These are phyloP conservation scores for Hyaloscypha bicolor DNA, from an alignment of 495 filamentous ascomycete species.

Conservation along the genomic window DNA sequence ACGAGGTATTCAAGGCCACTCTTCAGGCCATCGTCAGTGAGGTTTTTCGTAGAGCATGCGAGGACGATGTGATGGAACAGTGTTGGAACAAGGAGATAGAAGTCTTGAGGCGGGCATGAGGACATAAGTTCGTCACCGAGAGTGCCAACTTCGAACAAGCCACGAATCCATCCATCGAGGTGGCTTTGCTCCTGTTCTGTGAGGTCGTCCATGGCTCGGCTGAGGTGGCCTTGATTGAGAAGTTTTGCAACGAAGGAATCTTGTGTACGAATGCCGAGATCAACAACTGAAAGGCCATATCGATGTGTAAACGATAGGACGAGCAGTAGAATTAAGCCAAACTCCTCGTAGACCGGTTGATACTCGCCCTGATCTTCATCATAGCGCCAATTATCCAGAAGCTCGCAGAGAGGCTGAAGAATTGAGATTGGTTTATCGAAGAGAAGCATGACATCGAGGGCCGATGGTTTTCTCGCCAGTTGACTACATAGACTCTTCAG, in stretches of 20 bases:
- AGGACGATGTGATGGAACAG: slow-evolving; percentile 83
- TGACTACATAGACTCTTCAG: slow-evolving; percentile 82
- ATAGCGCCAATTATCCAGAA: slow-evolving; percentile 88
- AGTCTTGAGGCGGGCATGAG: slow-evolving; percentile 88
- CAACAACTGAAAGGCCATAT: slow-evolving; percentile 69
- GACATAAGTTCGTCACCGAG: slow-evolving; percentile 84
- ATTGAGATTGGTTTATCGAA: slow-evolving; percentile 78
- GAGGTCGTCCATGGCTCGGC: slow-evolving; percentile 64
- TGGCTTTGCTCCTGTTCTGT: slow-evolving; percentile 74
- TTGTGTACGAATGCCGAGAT: slow-evolving; percentile 60
- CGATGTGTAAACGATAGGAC: slow-evolving; percentile 82
- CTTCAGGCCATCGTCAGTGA: slow-evolving; percentile 82
- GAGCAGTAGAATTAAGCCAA: slow-evolving; percentile 83
- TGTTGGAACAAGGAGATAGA: slow-evolving; percentile 88
- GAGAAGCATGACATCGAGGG: slow-evolving; percentile 82
- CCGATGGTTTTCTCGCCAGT: slow-evolving; percentile 74
- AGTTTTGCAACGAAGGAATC: slow-evolving; percentile 81
- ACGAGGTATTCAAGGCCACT: slow-evolving; percentile 87
- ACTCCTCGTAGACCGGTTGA: slow-evolving; percentile 96
- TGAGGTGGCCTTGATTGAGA: slow-evolving; percentile 64
- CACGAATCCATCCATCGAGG: slow-evolving; percentile 81
- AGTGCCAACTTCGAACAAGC: slow-evolving; percentile 81
- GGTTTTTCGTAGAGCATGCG: slow-evolving; percentile 67
- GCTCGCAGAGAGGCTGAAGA: slow-evolving; percentile 78
- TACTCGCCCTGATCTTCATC: slow-evolving; percentile 95